phyloP scores from a whole-genome alignment of 202 grass and related monocot species.

The Digitaria exilis region DNA sequence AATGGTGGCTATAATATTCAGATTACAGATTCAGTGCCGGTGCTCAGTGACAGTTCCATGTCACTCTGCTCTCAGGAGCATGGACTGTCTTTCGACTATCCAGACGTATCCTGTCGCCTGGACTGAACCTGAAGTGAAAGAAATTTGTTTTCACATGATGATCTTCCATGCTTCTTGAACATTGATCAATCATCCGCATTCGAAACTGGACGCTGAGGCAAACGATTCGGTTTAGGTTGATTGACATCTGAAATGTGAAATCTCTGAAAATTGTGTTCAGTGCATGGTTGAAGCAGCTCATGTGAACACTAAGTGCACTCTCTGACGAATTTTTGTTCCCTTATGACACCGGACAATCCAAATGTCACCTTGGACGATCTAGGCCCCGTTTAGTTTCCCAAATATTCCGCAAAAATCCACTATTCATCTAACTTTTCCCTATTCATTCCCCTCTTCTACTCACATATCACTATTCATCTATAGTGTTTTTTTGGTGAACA shows the following conservation, averaged over 20 bases:
- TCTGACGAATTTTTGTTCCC: neutral
- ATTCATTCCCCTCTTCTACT: no score
- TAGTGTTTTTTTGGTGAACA: no score
- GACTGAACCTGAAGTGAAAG: neutral
- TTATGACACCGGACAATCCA: neutral
- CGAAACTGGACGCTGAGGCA: no score
- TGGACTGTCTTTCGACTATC: no score
- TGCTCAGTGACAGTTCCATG: neutral
- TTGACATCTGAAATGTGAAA: neutral
- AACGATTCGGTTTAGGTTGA: no score
- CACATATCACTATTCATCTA: no score
- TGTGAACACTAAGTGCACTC: neutral
- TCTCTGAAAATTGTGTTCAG: no score
- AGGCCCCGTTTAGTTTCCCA: no score
- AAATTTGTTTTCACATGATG: no score
- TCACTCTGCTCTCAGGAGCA: conserved; percentile 10
- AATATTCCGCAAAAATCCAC: no score
- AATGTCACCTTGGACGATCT: conserved; percentile 22
- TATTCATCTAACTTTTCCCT: no score
- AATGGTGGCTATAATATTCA: conserved; percentile 35
- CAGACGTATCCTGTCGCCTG: neutral
- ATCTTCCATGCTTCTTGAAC: neutral
- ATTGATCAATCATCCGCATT: neutral
- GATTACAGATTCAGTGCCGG: conserved; percentile 8
- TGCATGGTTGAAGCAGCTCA: neutral